A percentile compares a stretch with the other conserved stretches of the same genome.
phyloP scores from a whole-genome alignment of 2,329 filamentous ascomycete genomes.

The Gnomoniopsis smithogilvyi region DNA sequence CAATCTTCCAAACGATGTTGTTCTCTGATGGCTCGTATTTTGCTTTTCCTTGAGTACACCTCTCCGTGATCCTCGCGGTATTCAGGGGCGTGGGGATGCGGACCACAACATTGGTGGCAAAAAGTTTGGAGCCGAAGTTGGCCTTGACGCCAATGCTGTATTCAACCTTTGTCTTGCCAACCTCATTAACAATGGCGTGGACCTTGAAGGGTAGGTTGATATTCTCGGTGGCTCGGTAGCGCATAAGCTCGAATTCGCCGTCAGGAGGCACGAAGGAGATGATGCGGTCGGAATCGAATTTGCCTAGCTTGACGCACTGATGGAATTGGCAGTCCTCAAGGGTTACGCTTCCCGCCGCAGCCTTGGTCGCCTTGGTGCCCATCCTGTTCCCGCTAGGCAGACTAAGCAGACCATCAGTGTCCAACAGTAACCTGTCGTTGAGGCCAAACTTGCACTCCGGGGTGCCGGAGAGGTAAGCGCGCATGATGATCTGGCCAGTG shows the following conservation, averaged over 20 bases:
- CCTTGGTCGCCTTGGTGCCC: slow-evolving; percentile 87
- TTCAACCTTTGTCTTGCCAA: slow-evolving; percentile 95
- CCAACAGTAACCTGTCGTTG: slow-evolving; percentile 91
- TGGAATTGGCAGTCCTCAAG: slow-evolving; percentile 98
- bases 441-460: slow-evolving; percentile 99
- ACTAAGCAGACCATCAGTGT: slow-evolving; percentile 64
- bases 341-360: slow-evolving; percentile 90
- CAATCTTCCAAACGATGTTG: slow-evolving; percentile 98
- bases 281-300: slow-evolving; percentile 94
- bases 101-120: slow-evolving; percentile 93
- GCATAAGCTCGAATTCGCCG: slow-evolving; percentile 98
- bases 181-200: slow-evolving; percentile 96
- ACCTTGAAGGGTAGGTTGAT: slow-evolving; percentile 99
- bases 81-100: slow-evolving; percentile 95
- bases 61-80: slow-evolving; percentile 88
- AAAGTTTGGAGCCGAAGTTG: slow-evolving; percentile 94
- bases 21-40: slow-evolving; percentile 99
- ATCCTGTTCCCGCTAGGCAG: slow-evolving; percentile 72
- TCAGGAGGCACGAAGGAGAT: slow-evolving; percentile 97
- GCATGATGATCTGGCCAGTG: slow-evolving; percentile 97
- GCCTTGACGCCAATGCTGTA: slow-evolving; percentile 97
- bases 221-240: slow-evolving; percentile 96
- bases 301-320: slow-evolving; percentile 95
- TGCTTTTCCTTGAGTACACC: slow-evolving; percentile 92
- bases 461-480: slow-evolving; percentile 92